Base-by-base conservation (phyloP, 1,284 basidiomycete species). In the Athelia psychrophila region DNA sequence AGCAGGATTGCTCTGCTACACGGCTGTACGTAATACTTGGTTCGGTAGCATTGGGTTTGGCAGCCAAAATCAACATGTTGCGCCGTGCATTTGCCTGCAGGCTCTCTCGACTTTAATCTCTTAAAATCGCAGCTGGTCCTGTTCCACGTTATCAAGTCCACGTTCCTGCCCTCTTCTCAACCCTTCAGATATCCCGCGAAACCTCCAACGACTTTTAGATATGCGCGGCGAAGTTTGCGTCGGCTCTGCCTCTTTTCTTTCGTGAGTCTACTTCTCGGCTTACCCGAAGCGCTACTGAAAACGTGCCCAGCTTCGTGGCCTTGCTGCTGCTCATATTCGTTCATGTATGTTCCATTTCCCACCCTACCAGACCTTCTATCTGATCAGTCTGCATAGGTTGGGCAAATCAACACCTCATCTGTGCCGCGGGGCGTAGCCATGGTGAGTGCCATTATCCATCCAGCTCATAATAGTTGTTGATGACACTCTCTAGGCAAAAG, bases 201-300 rank as follows among this genome's bases (percentile, higher is more conserved):
- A 30, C 13, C 27, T 30, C 13, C 13, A 13, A 13, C 23, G 22
- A 32, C 19, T 12, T 55, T 51, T 51, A 47, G 57, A 53, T 50
- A 81, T 88, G 80, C 84, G 78, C 54, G 87, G 87, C 32, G 87
- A 89, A 77, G 57, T 86, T 56, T 90, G 84, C 66, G 77, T 91
- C 38, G 81, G 83, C 53, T 68, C 79, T 55, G 86, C 81, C 51
- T 80, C 86, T 47, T 58, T 89, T 53, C 72, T 90, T 50, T 83
- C 87, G 88, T 87, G 64, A 56, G 83, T 77, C 27, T 20, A 56
- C 50, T 51, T 40, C 49, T 32, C 22, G 38, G 49, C 23, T 51
- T 44, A 47, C 50, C 30, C 44, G 36, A 38, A 40, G 54, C 51
- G 49, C 25, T 53, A 54, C 60, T 60, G 49, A 71, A 61, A 57